Evolutionary conservation across 768 basidiomycete species (phyloP), one percentile per base, ranked within the genome.

Genomic region (Termitomyces sp.): DNA sequence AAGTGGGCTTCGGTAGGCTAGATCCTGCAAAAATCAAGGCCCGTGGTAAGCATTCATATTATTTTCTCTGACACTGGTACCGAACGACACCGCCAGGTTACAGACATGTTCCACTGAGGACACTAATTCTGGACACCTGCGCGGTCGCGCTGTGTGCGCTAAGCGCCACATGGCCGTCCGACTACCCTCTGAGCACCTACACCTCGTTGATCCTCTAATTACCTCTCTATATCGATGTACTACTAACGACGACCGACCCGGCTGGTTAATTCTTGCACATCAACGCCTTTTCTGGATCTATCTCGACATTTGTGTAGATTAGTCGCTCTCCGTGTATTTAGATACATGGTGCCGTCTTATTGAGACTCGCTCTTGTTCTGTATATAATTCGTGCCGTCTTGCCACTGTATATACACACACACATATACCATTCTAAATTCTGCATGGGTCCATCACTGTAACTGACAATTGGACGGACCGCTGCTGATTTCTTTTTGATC

Each of bases 121-220:
- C 25, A 16, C 60, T 47, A 51, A 46, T 46, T 54, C 42, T 56
- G 60, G 57, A 56, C 27, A 61, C 51, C 55, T 56, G 32, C 25
- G 58, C 39, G 44, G 55, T 47, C 28, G 47, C 52, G 51, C 47
- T 37, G 46, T 51, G 41, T 45, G 32, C 25, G 30, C 43, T 32
- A 35, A 55, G 57, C 60, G 60, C 60, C 60, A 58, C 60, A 58
- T 40, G 19, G 40, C 21, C 46, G 4, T 44, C 32, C 54, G 35
- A 39, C 11, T 23, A 34, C 25, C 16, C 50, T 40, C 49, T 45
- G 44, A 39, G 5, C 19, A 52, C 25, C 37, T 40, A 23, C n/a
- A 40, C 34, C 28, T 17, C 21, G 45, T 41, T 52, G 50, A 53
- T 52, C 30, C 28, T 32, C 16, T 27, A 34, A 49, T 47, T 44